These are phyloP conservation scores for Angomonas deanei DNA, from an alignment of 208 protist species.

Conservation along the genomic window DNA sequence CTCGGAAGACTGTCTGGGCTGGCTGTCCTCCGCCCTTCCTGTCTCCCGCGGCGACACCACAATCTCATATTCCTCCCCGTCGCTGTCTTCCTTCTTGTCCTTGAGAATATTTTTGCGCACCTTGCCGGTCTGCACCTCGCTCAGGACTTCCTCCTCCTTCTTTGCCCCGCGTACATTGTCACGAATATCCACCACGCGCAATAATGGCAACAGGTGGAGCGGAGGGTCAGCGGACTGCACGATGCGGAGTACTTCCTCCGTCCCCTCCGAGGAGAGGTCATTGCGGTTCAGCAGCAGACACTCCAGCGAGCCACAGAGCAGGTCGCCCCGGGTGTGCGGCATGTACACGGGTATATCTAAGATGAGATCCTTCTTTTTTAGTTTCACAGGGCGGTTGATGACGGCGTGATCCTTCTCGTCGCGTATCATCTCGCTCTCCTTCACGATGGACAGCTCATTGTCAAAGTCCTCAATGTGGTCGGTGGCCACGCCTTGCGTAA, in stretches of 20 bases:
- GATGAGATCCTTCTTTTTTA: conserved; percentile 8
- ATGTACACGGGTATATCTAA: conserved; percentile 16
- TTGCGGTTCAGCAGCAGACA: conserved; percentile 25
- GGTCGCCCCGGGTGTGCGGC: conserved; percentile 9
- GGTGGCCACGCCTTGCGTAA: not conserved
- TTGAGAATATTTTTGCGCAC: not conserved
- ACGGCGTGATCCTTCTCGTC: not conserved
- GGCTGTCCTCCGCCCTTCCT: not conserved
- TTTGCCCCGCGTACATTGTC: not conserved
- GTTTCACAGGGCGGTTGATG: not conserved
- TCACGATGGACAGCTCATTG: not conserved
- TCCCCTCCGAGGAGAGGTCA: conserved; percentile 23
- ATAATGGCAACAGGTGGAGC: not conserved
- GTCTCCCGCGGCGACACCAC: not conserved
- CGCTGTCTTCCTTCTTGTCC: not conserved
- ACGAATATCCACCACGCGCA: not conserved
- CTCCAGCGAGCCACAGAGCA: conserved; percentile 29
- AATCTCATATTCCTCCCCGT: not conserved
- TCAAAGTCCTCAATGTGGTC: not conserved
- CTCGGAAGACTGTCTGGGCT: not conserved
- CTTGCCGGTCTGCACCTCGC: not conserved
- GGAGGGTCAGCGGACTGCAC: not conserved
- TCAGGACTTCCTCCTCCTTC: not conserved
- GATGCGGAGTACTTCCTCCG: conserved; percentile 16
- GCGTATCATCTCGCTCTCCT: not conserved